Base-by-base conservation (phyloP, 306 rosid species). In the Inga leiocalycina region DNA sequence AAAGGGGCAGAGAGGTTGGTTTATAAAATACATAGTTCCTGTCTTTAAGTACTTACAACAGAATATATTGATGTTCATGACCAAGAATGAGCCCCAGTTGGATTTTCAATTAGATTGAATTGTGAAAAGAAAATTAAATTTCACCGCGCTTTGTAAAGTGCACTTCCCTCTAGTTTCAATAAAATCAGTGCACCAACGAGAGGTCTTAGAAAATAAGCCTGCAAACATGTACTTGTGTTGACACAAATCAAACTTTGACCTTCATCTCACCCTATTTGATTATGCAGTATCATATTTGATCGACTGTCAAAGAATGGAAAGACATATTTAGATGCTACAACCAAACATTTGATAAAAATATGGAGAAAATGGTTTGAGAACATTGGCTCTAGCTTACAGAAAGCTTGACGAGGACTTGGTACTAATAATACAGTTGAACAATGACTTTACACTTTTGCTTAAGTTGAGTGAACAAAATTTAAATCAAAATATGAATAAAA, bases 1-100 rank as follows among this genome's bases (percentile, higher is more conserved):
- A 96, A 94, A 91, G 99, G 99, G 84, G 99, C 99, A 84, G 99
- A 96, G 89, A 96, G 98, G 99, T 96, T 83, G 88, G 97, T 85
- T 76, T 74, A 68, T 22, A 10, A 37, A 57, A 85, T 76, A 11
- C 80, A 14, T 57, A 75, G 59, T 65, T 83, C 82, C 78, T 80
- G 79, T 80, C 66, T 68, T n/a, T 41, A 22, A 7, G 24, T 71
- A 35, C 66, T 52, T 41, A 74, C 64, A 51, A 74, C 72, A 34
- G 71, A 84, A 72, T 35, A 32, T 75, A 34, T 64, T 52, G 66
- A 37, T 71, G 80, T 70, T 79, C 49, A 82, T 77, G 74, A 37
- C 61, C 76, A 32, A 66, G 70, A 44, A 78, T 62, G 65, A 57
- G 52, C 27, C 80, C 79, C 71, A 54, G 57, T 79, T 44, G 48